phyloP scores from a whole-genome alignment of 805 yeast genomes.

The Yarrowia deformans region DNA sequence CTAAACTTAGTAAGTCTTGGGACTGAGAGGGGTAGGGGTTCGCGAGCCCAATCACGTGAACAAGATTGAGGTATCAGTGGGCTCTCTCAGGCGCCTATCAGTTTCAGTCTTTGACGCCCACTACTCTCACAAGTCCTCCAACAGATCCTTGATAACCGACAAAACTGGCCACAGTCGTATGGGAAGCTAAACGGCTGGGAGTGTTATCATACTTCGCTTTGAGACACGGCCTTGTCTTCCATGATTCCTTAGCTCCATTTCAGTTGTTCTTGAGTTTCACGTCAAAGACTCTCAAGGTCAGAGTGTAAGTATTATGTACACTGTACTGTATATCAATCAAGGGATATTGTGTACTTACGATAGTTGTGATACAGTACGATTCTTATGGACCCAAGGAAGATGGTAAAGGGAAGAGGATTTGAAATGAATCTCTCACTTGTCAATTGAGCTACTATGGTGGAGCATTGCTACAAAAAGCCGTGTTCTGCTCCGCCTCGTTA shows the following conservation, averaged over 20 bases:
- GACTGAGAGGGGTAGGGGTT: conserved; percentile 16
- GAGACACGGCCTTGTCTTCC: neutral
- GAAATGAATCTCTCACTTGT: no score
- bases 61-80: neutral
- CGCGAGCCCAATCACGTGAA: conserved; percentile 4
- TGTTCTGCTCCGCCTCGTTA: no score
- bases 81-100: no score
- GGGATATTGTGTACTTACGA: no score
- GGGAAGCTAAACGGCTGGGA: neutral
- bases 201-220: conserved; percentile 4
- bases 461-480: no score
- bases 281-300: neutral
- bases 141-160: neutral
- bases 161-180: neutral
- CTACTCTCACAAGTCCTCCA: no score
- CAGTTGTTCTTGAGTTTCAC: neutral
- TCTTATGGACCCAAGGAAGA: no score
- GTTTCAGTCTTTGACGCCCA: neutral
- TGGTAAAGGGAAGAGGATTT: no score
- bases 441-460: no score
- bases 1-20: conserved; percentile 28
- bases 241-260: neutral
- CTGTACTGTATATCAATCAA: no score
- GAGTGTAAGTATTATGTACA: no score
- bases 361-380: no score